Percentiles rank a stretch among this genome's conserved stretches.
Conservation (phyloP, 2,329 filamentous ascomycete genomes). For the Ceratocystiopsis brevicomis region DNA sequence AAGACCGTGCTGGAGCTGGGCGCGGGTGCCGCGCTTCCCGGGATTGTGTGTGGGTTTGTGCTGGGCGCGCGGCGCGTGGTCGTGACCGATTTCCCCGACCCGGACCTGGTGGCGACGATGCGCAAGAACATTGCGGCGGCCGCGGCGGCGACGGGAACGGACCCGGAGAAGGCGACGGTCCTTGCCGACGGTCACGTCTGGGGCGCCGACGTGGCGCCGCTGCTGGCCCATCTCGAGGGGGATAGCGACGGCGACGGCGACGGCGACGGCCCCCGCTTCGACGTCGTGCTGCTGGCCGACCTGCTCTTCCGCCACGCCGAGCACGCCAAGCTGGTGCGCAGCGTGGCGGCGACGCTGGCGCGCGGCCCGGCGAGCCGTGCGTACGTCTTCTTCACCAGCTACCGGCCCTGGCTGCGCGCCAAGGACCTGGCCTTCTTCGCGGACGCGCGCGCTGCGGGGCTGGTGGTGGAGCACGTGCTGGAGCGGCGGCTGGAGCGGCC, state of each 20-base stretch:
- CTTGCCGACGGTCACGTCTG: constrained; percentile 61
- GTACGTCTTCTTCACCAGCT: constrained; percentile 85
- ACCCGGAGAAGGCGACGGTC: constrained; percentile 3
- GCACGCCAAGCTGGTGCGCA: constrained; percentile 58
- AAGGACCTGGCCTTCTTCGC: constrained; percentile 81
- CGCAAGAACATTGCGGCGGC: constrained; percentile 45
- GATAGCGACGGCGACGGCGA: constrained; percentile 9
- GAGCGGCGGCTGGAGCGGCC: constrained; percentile 70
- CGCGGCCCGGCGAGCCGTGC: constrained; percentile 38
- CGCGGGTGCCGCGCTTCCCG: constrained; percentile 70
- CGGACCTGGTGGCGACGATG: constrained; percentile 65
- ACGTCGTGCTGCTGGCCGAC: constrained; percentile 72
- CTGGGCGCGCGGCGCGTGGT: constrained; percentile 54
- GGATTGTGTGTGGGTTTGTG: constrained; percentile 52
- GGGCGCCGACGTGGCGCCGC: constrained; percentile 44
- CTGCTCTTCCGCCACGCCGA: constrained; percentile 82
- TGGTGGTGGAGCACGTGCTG: constrained; percentile 60
- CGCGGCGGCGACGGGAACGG: not conserved
- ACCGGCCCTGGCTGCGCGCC: constrained; percentile 73
- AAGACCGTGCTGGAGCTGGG: constrained; percentile 75
- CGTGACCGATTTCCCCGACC: constrained; percentile 77
- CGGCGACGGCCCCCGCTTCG: constrained; percentile 33
- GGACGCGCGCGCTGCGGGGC: constrained; percentile 47
- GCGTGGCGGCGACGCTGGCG: constrained; percentile 48
- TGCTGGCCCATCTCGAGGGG: constrained; percentile 36